Percentiles rank a stretch among this genome's conserved stretches.
These are phyloP conservation scores for Pouteria campechiana DNA, from an alignment of 179 eudicot species.

Conservation along the genomic window DNA sequence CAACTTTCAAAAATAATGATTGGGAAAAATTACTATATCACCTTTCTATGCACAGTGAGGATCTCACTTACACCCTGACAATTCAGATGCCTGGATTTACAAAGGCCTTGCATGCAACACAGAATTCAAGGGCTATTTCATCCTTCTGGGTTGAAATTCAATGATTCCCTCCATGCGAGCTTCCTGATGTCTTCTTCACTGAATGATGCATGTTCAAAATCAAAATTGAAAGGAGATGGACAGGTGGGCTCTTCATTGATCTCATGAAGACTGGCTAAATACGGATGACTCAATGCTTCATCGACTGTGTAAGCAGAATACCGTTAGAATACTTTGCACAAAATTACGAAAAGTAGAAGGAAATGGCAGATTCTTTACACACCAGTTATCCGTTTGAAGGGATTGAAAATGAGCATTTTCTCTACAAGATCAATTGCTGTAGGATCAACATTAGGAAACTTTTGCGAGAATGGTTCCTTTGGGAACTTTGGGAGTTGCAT, in stretches of 20 bases:
- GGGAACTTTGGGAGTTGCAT: constrained; percentile 56
- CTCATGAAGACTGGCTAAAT: constrained; percentile 79
- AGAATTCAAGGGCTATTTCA: too few relatives aligned
- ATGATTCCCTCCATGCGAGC: constrained; percentile 66
- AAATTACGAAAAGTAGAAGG: neutral
- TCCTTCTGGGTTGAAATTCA: constrained; percentile 69
- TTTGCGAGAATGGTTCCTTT: constrained; percentile 46
- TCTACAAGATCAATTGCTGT: constrained; percentile 77
- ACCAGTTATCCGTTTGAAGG: constrained; percentile 66
- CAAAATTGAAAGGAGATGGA: constrained; percentile 61
- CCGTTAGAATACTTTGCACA: neutral
- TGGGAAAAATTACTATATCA: too few relatives aligned
- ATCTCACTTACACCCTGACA: too few relatives aligned
- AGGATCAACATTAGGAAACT: constrained; percentile 59
- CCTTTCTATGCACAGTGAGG: too few relatives aligned
- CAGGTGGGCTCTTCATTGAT: constrained; percentile 92
- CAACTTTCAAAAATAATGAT: too few relatives aligned
- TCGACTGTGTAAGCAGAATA: constrained; percentile 39
- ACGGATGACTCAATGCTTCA: constrained; percentile 88
- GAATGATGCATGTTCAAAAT: constrained; percentile 69
- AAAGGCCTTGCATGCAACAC: too few relatives aligned
- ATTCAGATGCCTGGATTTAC: too few relatives aligned
- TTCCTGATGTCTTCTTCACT: constrained; percentile 84
- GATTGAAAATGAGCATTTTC: constrained; percentile 88
- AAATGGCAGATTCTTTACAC: neutral